Evolutionary conservation across 1,139 yeast species (phyloP).

Genomic region (Yamadazyma sp.): DNA sequence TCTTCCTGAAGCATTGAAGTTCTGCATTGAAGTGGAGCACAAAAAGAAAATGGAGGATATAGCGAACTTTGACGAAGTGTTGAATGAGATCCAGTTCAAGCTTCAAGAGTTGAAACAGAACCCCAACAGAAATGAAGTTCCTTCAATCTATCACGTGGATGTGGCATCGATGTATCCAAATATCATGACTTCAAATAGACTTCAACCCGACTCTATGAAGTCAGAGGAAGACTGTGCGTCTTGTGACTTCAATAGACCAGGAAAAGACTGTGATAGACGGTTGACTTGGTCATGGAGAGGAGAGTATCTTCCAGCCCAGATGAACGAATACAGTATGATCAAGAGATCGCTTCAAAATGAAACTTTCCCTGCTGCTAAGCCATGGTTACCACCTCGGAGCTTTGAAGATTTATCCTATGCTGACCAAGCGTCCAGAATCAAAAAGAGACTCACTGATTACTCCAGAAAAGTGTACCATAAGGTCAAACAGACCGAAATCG

Average conservation of each 20-base stretch:
- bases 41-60: slow-evolving; percentile 71
- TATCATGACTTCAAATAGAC: slow-evolving; percentile 94
- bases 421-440: slow-evolving; percentile 76
- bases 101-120: slow-evolving; percentile 57
- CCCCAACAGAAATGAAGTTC: slow-evolving; percentile 72
- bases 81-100: slow-evolving; percentile 53
- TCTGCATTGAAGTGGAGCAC: slow-evolving; percentile 84
- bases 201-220: slow-evolving; percentile 98
- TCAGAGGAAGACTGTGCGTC: slow-evolving; percentile 94
- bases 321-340: slow-evolving; percentile 89
- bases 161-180: slow-evolving; percentile 99
- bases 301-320: slow-evolving; percentile 87
- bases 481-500: slow-evolving; percentile 76
- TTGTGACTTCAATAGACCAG: slow-evolving; percentile 96
- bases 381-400: slow-evolving; percentile 54
- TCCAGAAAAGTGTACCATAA: slow-evolving; percentile 83
- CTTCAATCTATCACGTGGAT: slow-evolving; percentile 94
- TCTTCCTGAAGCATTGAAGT: slow-evolving; percentile 72
- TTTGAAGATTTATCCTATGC: slow-evolving; percentile 75
- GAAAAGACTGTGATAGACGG: slow-evolving; percentile 87
- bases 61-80: slow-evolving; percentile 74
- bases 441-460: slow-evolving; percentile 80
- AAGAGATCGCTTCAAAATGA: slow-evolving; percentile 82
- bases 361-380: slow-evolving; percentile 63
- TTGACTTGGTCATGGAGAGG: slow-evolving; percentile 99